Base-by-base conservation (phyloP, 2,329 filamentous ascomycete genomes). In the Colletotrichum somersetense region DNA sequence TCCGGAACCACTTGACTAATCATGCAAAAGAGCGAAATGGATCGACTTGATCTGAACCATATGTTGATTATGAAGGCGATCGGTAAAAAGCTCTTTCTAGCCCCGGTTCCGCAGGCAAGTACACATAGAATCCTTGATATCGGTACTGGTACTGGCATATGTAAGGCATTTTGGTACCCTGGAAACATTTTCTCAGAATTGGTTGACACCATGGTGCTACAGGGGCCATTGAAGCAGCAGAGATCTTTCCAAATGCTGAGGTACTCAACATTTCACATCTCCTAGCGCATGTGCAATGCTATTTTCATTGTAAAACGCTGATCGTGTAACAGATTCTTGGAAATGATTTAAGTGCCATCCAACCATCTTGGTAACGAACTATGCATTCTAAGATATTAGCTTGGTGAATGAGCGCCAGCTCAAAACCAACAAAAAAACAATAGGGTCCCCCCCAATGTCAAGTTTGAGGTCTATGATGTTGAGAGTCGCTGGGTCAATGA, bases 131-230 rank as follows among this genome's bases (percentile, higher is more conserved):
- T 90, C 26, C 81, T 91, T 16, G 88, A 91, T 75, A 80, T 91
- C 12, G 88, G 88, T 58, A 90, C 87, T 10, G 90, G 90, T n/a
- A 89, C 88, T 0, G 89, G 89, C 2, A 89, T 90, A 71, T 91
- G 89, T 66, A 33, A 40, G n/a, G 3, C 18, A 26, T 30, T 26
- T 26, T 26, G 26, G 26, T 26, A 26, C 26, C 26, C 26, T 26
- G 1, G 26, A 26, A 26, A 26, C 26, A 26, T 26, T 26, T 26
- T 26, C 26, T 26, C 26, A 26, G 26, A 26, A 26, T 26, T 26
- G 26, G 2, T 26, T 26, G 14, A 55, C 16, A 26, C 14, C 14
- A 12, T 5, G 10, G 8, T 11, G 1, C 42, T 8, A 35, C 18
- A 66, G 63, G 63, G 88, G 84, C 75, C 5, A 75, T 76, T 12